phyloP scores from a whole-genome alignment of 306 rosid genomes.

The Citrullus amarus region DNA sequence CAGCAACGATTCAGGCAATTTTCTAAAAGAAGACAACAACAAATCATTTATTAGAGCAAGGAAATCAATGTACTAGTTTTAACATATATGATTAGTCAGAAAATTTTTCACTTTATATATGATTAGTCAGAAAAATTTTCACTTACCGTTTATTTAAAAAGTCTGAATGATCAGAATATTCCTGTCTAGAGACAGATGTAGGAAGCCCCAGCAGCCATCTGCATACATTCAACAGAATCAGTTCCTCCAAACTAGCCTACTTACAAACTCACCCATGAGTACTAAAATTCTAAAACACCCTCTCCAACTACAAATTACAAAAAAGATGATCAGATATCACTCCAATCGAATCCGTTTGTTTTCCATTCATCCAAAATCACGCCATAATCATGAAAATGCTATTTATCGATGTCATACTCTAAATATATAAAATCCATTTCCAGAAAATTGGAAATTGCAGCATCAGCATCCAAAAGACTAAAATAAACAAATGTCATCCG shows the following conservation, averaged over 20 bases:
- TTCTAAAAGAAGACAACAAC: conserved; percentile 9
- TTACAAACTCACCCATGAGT: neutral
- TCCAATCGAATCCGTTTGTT: neutral
- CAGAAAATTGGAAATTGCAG: neutral
- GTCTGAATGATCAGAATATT: conserved; percentile 21
- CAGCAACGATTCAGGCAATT: conserved; percentile 50
- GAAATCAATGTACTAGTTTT: neutral
- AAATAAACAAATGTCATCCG: neutral
- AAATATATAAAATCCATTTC: neutral
- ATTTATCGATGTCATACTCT: neutral
- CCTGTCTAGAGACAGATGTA: conserved; percentile 18
- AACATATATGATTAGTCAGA: neutral
- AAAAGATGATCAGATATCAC: neutral
- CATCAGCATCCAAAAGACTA: neutral
- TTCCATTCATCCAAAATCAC: neutral
- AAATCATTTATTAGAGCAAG: neutral
- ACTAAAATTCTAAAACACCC: neutral
- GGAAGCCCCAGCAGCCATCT: conserved; percentile 74
- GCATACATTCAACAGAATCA: conserved; percentile 1
- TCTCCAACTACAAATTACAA: too few species aligned
- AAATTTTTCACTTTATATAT: neutral
- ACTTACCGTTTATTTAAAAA: conserved; percentile 23
- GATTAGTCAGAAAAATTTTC: neutral
- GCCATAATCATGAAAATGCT: neutral
- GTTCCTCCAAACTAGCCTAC: neutral